Evolutionary conservation across 306 rosid species (phyloP).

Genomic region (Malus fusca): DNA sequence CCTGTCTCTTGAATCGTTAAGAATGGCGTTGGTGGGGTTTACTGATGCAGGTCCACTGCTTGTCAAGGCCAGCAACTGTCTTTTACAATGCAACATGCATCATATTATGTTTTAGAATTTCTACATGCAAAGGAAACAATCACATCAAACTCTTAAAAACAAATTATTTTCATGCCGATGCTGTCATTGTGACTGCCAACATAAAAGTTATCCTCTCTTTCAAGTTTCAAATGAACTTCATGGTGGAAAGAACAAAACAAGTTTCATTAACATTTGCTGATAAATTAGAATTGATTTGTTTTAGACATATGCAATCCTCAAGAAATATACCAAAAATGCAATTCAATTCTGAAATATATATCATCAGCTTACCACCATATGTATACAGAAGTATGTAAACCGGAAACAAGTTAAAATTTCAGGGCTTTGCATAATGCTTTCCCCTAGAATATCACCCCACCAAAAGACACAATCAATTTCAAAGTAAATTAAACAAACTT

Average conservation of each 20-base stretch:
- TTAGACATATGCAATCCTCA: not conserved
- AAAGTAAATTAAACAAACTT: conserved; percentile 15
- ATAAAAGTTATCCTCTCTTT: not conserved
- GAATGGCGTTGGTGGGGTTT: conserved; percentile 18
- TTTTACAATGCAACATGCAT: conserved; percentile 45
- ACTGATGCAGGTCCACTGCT: conserved; percentile 31
- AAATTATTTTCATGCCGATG: not conserved
- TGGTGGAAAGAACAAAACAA: not conserved
- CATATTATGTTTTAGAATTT: conserved; percentile 33
- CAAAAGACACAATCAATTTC: conserved; percentile 9
- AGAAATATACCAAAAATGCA: not conserved
- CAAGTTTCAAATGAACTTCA: not conserved
- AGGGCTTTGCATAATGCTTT: not conserved
- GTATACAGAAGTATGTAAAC: not conserved
- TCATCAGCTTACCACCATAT: not conserved
- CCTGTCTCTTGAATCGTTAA: conserved; percentile 24
- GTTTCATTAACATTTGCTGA: not conserved
- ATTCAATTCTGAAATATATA: not conserved
- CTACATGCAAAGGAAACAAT: conserved; percentile 16
- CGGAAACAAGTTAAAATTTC: not conserved
- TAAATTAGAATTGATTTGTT: not conserved
- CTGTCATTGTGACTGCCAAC: not conserved
- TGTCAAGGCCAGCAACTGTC: conserved; percentile 42
- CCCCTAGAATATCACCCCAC: not conserved
- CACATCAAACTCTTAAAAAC: conserved; percentile 10